Evolutionary conservation across 176 grass and related monocot species (phyloP), one percentile per base, ranked within the genome.

Genomic region (Microstegium vimineum): DNA sequence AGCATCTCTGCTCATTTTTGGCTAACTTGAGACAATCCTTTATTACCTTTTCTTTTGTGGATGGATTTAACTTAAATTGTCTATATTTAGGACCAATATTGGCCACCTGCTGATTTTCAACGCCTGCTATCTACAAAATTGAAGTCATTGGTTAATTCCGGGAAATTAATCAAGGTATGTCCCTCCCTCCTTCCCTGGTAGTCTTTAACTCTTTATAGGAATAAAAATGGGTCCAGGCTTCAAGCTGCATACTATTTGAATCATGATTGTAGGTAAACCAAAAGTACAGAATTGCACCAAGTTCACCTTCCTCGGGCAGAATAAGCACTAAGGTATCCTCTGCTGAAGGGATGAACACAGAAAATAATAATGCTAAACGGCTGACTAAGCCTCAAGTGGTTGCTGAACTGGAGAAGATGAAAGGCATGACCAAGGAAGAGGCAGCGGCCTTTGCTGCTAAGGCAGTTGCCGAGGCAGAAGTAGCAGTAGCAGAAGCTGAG

Each of bases 401-500:
- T 81, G 83, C 80, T 82, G 90, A 93, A 75, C 71, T 92, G 78
- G 68, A 87, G 52, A 84, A 69, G 66, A 91, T 90, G 87, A 80
- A 67, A 83, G 30, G 47, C 82, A 86, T 92, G 90, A 90, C 79
- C 35, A 85, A 74, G 75, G 86, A 93, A 82, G 92, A 94, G 72
- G 90, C 95, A 79, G 95, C 90, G 54, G 89, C 85, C 62, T 81
- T 73, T 85, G 95, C 95, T 76, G 95, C 95, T 70, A 88, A 86
- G 86, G 88, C 88, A 73, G 95, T 98, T 85, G 90, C 88, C 2
- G 92, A 98, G 80, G 95, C 95, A 81, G 95, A 98, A 89, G 40
- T 85, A 45, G 90, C 90, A 7, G 78, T 93, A 0, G 82, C 90
- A 56, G 89, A 89, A 81, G 95, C 95, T 82, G 89, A 93, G 85